Evolutionary conservation across 805 yeast species (phyloP), one percentile per base, ranked within the genome.

Genomic region (Cyberlindnera xishuangbannaensis): DNA sequence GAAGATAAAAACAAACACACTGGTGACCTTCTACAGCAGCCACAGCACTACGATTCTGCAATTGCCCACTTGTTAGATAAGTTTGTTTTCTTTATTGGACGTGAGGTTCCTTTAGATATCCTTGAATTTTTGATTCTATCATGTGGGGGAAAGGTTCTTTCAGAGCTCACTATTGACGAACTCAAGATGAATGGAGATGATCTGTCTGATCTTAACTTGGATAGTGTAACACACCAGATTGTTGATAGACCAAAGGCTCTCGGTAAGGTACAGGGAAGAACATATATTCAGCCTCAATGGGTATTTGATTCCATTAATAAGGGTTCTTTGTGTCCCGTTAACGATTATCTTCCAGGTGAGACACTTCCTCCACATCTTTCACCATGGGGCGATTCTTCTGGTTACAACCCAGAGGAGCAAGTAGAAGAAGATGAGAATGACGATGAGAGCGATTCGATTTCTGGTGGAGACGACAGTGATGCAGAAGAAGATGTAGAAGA

Each of bases 251-350:
- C 98, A 19, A 78, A 77, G 51, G 60, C 90, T 27, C 56, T 69
- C 18, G 70, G 75, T 43, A 84, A 79, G 56, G 85, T 87, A 27
- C 82, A 86, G 40, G 96, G 96, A 32, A 77, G 97, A 67, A 84
- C 95, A 0, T 92, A 92, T 55, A 59, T 90, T 30, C 98, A 92
- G 64, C 98, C 98, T 14, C 98, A 92, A 67, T 92, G 98, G 98
- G 69, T 92, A 19, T 88, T 92, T 58, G 98, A 92, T 58, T 79
- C 82, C 52, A 65, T 92, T 40, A 92, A 92, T 65, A 81, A 82
- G 61, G 73, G 76, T 31, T 67, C 73, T 39, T 67, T 92, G 40
- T 67, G 83, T 39, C 76, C 92, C 14, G 95, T 85, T 15, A 78
- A 80, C 35, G 70, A 69, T 35, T 92, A 92, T 55, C 83, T 94